phyloP scores from a whole-genome alignment of 2,329 filamentous ascomycete genomes.

The Neonectria sp. region DNA sequence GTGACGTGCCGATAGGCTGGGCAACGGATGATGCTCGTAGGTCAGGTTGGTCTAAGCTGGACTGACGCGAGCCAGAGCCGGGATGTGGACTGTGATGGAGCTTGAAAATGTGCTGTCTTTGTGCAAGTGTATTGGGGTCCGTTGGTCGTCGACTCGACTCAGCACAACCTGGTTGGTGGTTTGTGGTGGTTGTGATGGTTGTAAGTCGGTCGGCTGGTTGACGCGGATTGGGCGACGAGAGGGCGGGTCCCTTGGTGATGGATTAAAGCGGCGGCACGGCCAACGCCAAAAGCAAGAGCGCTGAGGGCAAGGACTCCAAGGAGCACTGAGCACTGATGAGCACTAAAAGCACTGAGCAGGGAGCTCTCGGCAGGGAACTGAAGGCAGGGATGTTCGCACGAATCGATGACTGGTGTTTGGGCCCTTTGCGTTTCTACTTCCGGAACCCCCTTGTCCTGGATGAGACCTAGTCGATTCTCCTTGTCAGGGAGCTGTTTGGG shows the following conservation, averaged over 20 bases:
- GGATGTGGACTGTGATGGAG: slow-evolving; percentile 33
- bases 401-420: slow-evolving; percentile 26
- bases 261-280: slow-evolving; percentile 47
- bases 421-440: slow-evolving; percentile 46
- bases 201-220: slow-evolving; percentile 41
- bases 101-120: slow-evolving; percentile 25
- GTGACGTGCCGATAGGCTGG: slow-evolving; percentile 27
- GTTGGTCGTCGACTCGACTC: slow-evolving; percentile 40
- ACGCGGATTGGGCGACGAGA: slow-evolving; percentile 42
- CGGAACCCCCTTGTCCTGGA: slow-evolving; percentile 44
- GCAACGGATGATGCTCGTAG: slow-evolving; percentile 16
- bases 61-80: slow-evolving; percentile 36
- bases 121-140: slow-evolving; percentile 26
- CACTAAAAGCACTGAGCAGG: slow-evolving; percentile 31
- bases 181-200: slow-evolving; percentile 42
- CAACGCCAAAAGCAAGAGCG: slow-evolving; percentile 36
- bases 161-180: slow-evolving; percentile 32
- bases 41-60: slow-evolving; percentile 27
- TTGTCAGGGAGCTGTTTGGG: slow-evolving; percentile 45
- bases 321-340: neutral
- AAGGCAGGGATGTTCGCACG: slow-evolving; percentile 24
- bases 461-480: slow-evolving; percentile 36
- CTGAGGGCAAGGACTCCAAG: neutral
- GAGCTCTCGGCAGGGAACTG: slow-evolving; percentile 39
- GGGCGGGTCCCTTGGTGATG: slow-evolving; percentile 37